phyloP scores from a whole-genome alignment of 495 filamentous ascomycete genomes.

The Penicilliopsis zonata region DNA sequence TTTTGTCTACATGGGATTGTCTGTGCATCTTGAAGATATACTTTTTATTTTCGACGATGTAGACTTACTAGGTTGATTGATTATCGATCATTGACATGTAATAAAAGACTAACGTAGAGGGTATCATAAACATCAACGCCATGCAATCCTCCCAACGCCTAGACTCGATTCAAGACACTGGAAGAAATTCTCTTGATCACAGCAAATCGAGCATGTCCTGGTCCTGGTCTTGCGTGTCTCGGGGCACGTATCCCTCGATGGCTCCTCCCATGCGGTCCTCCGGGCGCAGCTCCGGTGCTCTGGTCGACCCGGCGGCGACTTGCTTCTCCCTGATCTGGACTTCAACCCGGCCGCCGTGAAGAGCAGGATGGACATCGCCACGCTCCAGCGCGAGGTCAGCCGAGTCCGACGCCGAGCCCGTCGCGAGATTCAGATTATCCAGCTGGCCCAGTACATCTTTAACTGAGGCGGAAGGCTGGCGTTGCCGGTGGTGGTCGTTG shows the following conservation, averaged over 20 bases:
- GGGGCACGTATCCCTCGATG: slow-evolving; percentile 35
- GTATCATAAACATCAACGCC: too few species aligned
- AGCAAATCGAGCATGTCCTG: slow-evolving; percentile 26
- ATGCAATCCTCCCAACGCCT: slow-evolving; percentile 8
- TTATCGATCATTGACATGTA: too few species aligned
- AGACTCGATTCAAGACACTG: slow-evolving; percentile 4
- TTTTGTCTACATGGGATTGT: too few species aligned
- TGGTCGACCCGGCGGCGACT: slow-evolving; percentile 4
- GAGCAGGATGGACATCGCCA: slow-evolving; percentile 22
- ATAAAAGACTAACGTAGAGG: too few species aligned
- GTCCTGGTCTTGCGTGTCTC: slow-evolving; percentile 9
- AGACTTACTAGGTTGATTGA: too few species aligned
- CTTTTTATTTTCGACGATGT: too few species aligned
- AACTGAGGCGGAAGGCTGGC: slow-evolving; percentile 5
- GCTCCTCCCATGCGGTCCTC: slow-evolving; percentile 27
- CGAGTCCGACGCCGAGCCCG: slow-evolving; percentile 14
- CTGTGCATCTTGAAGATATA: too few species aligned
- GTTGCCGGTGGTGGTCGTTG: slow-evolving; percentile 6
- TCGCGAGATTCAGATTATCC: slow-evolving; percentile 16
- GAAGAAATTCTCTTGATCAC: slow-evolving; percentile 8
- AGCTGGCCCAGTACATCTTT: slow-evolving; percentile 19
- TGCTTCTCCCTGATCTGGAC: slow-evolving; percentile 30
- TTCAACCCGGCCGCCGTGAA: slow-evolving; percentile 21
- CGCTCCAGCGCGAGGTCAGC: slow-evolving; percentile 35
- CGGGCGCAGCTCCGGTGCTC: slow-evolving; percentile 20